A percentile compares a stretch with the other conserved stretches of the same genome.
These are phyloP conservation scores for Ascochyta viciae-villosae DNA, from an alignment of 2,329 filamentous ascomycete species.

Conservation along the genomic window DNA sequence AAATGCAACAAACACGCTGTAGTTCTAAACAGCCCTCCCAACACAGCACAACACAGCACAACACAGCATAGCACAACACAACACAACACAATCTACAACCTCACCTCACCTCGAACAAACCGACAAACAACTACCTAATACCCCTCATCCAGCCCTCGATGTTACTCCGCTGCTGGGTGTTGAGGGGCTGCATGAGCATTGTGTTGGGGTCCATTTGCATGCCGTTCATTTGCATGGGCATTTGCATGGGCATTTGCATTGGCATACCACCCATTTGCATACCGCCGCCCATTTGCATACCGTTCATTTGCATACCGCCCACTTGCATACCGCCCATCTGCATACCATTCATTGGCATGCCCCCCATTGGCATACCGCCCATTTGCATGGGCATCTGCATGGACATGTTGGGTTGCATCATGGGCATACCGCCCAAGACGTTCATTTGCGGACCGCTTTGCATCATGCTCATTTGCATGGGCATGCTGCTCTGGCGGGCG, in stretches of 20 bases:
- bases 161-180: conserved; percentile 13
- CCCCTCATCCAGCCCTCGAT: conserved; percentile 19
- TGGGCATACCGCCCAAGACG: conserved; percentile 17
- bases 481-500: conserved; percentile 8
- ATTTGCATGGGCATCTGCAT: conserved; percentile 12
- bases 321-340: conserved; percentile 16
- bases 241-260: conserved; percentile 17
- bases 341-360: conserved; percentile 16
- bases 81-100: too few relatives aligned
- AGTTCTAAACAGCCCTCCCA: too few relatives aligned
- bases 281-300: neutral
- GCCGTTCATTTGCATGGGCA: conserved; percentile 19
- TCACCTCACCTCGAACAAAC: too few relatives aligned
- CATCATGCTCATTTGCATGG: conserved; percentile 23
- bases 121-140: neutral
- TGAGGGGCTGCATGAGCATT: conserved; percentile 6
- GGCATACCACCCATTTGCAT: neutral
- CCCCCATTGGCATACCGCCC: conserved; percentile 19
- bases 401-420: conserved; percentile 13
- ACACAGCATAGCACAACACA: too few relatives aligned
- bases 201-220: conserved; percentile 7
- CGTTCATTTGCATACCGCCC: conserved; percentile 23
- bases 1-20: too few relatives aligned
- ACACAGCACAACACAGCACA: too few relatives aligned
- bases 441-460: conserved; percentile 14